Evolutionary conservation across 2,329 filamentous ascomycete genomes (phyloP), one percentile per base, ranked within the genome.

Genomic region (Trichoderma sp.): DNA sequence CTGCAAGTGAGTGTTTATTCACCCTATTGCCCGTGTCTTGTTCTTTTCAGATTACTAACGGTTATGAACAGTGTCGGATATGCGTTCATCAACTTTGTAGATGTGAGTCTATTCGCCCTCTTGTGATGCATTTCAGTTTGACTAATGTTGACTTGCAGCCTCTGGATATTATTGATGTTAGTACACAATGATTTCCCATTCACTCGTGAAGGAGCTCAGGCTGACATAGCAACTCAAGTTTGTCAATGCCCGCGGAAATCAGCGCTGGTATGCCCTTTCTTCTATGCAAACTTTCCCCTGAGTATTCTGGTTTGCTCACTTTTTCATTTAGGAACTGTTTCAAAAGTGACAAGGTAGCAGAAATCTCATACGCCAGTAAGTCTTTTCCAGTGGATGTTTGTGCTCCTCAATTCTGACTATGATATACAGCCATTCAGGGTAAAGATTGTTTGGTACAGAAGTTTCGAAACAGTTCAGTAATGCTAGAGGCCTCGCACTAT

Each of bases 381-480:
- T 70, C 8, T 5, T 8, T 18, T 32, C 26, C 21, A 34, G 4
- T 4, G 26, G 13, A n/a, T n/a, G n/a, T 10, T 52, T 8, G 4
- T 49, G 1, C 14, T 52, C 69, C 75, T 24, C 75, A 82, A 67
- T 82, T 61, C 64, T 68, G 21, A 68, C 32, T 7, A n/a, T 14
- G 26, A 4, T 14, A 24, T 59, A 52, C 68, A 94, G 91, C 94
- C 14, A 95, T 97, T 70, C 96, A 99, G 82, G 96, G 96, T 56
- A 91, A 91, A 71, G 94, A 97, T 76, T 95, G 93, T 72, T 85
- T 98, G 0, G 88, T 97, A 7, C 92, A 96, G 78, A 97, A 98
- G 77, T 99, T 99, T 76, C 90, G 96, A 43, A 99, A 99, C 82
- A 97, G 93, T 49, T 95, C 93, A 0, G 94, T 99, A 34, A 97